Conservation (phyloP, 2,329 filamentous ascomycete genomes). For the Ceratocystis cubensis region DNA sequence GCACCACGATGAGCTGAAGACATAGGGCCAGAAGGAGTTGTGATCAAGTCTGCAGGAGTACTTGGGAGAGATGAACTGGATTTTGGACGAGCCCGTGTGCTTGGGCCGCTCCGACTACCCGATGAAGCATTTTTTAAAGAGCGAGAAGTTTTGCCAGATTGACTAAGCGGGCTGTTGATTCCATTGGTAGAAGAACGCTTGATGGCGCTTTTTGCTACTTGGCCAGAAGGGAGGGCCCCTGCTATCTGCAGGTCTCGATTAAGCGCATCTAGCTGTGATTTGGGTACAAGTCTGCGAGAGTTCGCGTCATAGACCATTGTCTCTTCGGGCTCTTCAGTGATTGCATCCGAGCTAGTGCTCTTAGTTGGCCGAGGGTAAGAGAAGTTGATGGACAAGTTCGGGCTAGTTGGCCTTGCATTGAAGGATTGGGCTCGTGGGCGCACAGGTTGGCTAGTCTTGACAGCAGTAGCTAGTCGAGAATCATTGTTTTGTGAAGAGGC, state of each 20-base stretch:
- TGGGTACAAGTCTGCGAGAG: constrained; percentile 49
- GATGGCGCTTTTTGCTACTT: constrained; percentile 32
- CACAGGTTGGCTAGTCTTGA: constrained; percentile 24
- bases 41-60: not conserved
- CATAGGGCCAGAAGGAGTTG: not conserved
- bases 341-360: constrained; percentile 32
- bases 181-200: not conserved
- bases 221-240: constrained; percentile 30
- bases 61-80: constrained; percentile 7
- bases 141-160: not conserved
- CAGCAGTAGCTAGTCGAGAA: constrained; percentile 22
- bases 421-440: constrained; percentile 35
- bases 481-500: constrained; percentile 35
- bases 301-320: constrained; percentile 52
- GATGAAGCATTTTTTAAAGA: not conserved
- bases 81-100: constrained; percentile 12
- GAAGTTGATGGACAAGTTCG: constrained; percentile 46
- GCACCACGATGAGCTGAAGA: constrained; percentile 3
- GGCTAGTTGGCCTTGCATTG: constrained; percentile 32
- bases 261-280: constrained; percentile 21
- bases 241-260: constrained; percentile 15
- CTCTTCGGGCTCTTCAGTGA: constrained; percentile 29
- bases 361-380: constrained; percentile 40
- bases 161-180: not conserved
- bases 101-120: not conserved